A percentile compares a stretch with the other conserved stretches of the same genome.
phyloP scores from a whole-genome alignment of 2,329 filamentous ascomycete genomes.

The Neonectria sp. region DNA sequence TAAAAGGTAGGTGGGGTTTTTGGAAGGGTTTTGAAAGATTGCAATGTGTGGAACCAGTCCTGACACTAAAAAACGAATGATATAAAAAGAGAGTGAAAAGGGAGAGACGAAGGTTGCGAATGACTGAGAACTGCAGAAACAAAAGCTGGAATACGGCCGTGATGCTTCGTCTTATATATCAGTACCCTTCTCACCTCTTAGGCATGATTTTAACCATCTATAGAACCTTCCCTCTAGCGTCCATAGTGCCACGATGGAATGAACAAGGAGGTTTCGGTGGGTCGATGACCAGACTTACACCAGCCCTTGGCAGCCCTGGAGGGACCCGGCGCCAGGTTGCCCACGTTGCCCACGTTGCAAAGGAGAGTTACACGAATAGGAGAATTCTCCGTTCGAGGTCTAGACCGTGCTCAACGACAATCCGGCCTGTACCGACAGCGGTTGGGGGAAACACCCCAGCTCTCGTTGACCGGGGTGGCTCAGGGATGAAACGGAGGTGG shows the following conservation, averaged over 20 bases:
- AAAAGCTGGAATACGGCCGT: slow-evolving; percentile 1
- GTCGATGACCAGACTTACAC: slow-evolving; percentile 19
- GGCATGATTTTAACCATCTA: background rate
- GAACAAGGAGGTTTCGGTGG: slow-evolving; percentile 28
- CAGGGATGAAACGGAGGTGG: slow-evolving; percentile 28
- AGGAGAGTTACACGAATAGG: slow-evolving; percentile 41
- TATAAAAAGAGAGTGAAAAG: slow-evolving; percentile 23
- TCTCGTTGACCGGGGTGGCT: background rate
- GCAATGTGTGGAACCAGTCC: slow-evolving; percentile 34
- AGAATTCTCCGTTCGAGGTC: slow-evolving; percentile 40
- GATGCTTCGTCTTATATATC: slow-evolving; percentile 36
- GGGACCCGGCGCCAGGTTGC: background rate
- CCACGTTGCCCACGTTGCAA: background rate
- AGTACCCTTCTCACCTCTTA: slow-evolving; percentile 12
- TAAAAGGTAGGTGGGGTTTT: slow-evolving; percentile 4
- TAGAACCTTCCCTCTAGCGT: background rate
- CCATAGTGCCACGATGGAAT: slow-evolving; percentile 11
- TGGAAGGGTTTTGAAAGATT: slow-evolving; percentile 9
- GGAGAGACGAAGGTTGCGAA: slow-evolving; percentile 26
- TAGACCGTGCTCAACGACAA: slow-evolving; percentile 4
- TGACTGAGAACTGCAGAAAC: slow-evolving; percentile 26
- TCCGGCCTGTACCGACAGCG: slow-evolving; percentile 20
- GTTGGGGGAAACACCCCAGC: background rate
- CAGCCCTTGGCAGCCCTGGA: background rate
- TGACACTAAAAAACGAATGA: slow-evolving; percentile 39